These are phyloP conservation scores for Macrocybe gigantea DNA, from an alignment of 768 basidiomycete genomes.

Conservation along the genomic window DNA sequence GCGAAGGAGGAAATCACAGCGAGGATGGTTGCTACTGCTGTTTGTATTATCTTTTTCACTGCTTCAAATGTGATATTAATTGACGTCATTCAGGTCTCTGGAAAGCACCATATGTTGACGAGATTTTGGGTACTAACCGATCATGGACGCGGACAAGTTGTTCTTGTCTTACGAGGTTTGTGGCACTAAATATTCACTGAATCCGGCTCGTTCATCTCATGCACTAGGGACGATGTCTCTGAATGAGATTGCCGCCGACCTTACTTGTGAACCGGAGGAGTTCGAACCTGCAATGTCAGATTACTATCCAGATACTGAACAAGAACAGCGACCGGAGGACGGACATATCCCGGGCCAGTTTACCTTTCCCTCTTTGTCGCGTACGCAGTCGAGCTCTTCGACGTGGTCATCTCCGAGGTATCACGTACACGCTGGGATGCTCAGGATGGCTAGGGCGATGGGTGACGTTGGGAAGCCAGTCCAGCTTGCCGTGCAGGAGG, in stretches of 20 bases:
- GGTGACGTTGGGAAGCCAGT: constrained; percentile 73
- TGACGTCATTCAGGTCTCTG: constrained; percentile 35
- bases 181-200: background rate
- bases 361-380: constrained; percentile 26
- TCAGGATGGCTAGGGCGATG: constrained; percentile 76
- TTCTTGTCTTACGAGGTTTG: constrained; percentile 66
- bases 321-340: constrained; percentile 21
- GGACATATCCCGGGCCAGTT: constrained; percentile 29
- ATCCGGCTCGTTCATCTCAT: background rate
- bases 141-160: constrained; percentile 65
- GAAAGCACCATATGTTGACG: constrained; percentile 68
- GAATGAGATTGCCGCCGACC: constrained; percentile 81
- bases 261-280: constrained; percentile 71
- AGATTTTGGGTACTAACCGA: constrained; percentile 86
- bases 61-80: background rate
- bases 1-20: constrained; percentile 28
- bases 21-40: constrained; percentile 50
- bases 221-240: constrained; percentile 72
- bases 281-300: constrained; percentile 50
- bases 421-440: constrained; percentile 77
- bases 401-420: constrained; percentile 30
- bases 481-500: constrained; percentile 66
- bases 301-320: constrained; percentile 2
- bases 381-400: constrained; percentile 12
- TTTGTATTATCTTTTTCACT: constrained; percentile 10